phyloP scores from a whole-genome alignment of 2,329 filamentous ascomycete genomes.

The Akanthomyces dipterigenus region DNA sequence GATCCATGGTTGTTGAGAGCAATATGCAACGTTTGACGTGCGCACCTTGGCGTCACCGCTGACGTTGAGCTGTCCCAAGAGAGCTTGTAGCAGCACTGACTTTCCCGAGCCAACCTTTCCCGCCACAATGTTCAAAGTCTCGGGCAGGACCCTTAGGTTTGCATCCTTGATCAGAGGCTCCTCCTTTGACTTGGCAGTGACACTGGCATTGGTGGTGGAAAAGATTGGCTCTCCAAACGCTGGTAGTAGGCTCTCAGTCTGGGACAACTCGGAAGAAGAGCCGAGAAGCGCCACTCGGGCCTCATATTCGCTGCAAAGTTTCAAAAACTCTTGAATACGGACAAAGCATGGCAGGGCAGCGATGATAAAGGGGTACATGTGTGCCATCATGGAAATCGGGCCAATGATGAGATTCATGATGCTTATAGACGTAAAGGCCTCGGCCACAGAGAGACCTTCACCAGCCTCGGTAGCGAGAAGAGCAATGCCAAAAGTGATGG shows the following conservation, averaged over 20 bases:
- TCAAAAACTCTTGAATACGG: background rate
- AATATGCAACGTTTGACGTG: conserved; percentile 17
- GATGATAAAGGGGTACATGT: background rate
- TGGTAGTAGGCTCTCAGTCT: background rate
- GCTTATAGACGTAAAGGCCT: background rate
- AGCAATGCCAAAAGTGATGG: conserved; percentile 17
- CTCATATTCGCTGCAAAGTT: background rate
- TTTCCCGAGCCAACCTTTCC: conserved; percentile 21
- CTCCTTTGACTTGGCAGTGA: conserved; percentile 8
- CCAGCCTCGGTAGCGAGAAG: background rate
- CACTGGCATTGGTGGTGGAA: background rate
- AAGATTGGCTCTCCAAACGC: background rate
- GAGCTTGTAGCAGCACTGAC: conserved; percentile 16
- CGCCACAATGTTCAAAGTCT: conserved; percentile 16
- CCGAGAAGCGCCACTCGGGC: background rate
- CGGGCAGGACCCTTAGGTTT: conserved; percentile 13
- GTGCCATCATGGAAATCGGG: background rate
- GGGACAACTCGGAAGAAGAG: background rate
- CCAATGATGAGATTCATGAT: conserved; percentile 3
- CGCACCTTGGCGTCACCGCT: conserved; percentile 11
- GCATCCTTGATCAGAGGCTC: conserved; percentile 5
- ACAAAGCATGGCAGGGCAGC: background rate
- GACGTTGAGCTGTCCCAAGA: conserved; percentile 17
- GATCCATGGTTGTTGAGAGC: conserved; percentile 20
- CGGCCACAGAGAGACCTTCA: background rate